Base-by-base conservation (phyloP, 2,329 filamentous ascomycete species). In the Penicillium palitans region DNA sequence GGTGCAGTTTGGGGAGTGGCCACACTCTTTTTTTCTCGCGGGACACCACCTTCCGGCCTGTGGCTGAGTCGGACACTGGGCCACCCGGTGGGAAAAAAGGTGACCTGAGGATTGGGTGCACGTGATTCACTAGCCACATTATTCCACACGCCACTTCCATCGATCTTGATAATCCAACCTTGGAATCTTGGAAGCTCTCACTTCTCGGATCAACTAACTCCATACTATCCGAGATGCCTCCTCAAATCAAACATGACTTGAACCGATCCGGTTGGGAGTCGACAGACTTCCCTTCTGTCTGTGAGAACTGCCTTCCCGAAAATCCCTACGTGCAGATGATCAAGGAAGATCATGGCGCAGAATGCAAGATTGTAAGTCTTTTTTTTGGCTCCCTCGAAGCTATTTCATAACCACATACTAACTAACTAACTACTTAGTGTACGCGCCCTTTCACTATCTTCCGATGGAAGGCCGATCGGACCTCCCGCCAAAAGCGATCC, bases 241-340 rank as follows among this genome's bases (percentile, higher is more conserved):
- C 92, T 13, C 92, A 96, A 76, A 97, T 97, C 74, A 97, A 98
- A 77, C 90, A 96, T 74, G 93, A 97, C 73, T 84, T 97, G 47
- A 97, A 98, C 79, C 87, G 95, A 54, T 95, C 92, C 19, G 95
- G 95, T 59, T 97, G 93, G 92, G 95, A 99, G 78, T 90, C 91
- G 6, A 80, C 78, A 21, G 79, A 81, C 62, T 81, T 81, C 42
- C 79, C 79, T 2, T 81, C 79, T 3, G 78, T 80, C 17, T 81
- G 86, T 80, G 95, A 99, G 78, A 92, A 88, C 72, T 99, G 95
- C 74, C 84, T 99, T 2, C 93, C 93, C 17, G 93, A 96, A 61
- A 98, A 98, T 70, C 93, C 93, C 2, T 99, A 96, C 71, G 95
- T 99, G 44, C 95, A 98, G 78, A 98, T 99, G 93, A 83, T 99